phyloP scores from a whole-genome alignment of 768 basidiomycete species.

The Kockovaella imperatae region DNA sequence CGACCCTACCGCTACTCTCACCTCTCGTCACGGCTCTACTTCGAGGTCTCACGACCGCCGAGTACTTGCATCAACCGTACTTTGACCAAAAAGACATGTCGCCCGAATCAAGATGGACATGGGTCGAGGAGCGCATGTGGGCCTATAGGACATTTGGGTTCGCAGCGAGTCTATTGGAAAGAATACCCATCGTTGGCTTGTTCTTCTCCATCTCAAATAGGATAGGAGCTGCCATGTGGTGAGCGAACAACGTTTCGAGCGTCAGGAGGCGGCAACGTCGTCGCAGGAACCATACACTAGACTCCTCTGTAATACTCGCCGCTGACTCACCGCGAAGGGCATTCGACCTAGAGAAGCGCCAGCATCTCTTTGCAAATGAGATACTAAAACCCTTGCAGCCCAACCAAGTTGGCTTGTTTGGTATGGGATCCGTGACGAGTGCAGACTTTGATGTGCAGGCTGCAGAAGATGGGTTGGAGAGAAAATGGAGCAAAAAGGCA shows the following conservation, averaged over 20 bases:
- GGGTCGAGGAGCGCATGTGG: conserved; percentile 84
- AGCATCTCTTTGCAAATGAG: conserved; percentile 46
- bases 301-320: neutral
- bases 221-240: conserved; percentile 87
- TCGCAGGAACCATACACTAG: conserved; percentile 51
- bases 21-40: conserved; percentile 44
- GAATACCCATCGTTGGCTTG: conserved; percentile 70
- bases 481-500: conserved; percentile 16
- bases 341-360: conserved; percentile 48
- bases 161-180: conserved; percentile 69
- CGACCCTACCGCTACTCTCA: conserved; percentile 42
- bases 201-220: conserved; percentile 78
- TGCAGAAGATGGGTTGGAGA: conserved; percentile 32
- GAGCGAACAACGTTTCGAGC: conserved; percentile 2
- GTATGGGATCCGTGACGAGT: conserved; percentile 22
- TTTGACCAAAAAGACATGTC: conserved; percentile 80
- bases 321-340: conserved; percentile 21
- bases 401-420: conserved; percentile 30
- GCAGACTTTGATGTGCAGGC: conserved; percentile 26
- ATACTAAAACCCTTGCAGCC: conserved; percentile 43
- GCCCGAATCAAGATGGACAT: conserved; percentile 58
- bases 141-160: conserved; percentile 86
- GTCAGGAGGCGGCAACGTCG: neutral
- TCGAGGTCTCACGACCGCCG: conserved; percentile 46
- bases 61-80: conserved; percentile 53